Evolutionary conservation across 345 rosid genomes (phyloP).

Genomic region (Populus euphratica): DNA sequence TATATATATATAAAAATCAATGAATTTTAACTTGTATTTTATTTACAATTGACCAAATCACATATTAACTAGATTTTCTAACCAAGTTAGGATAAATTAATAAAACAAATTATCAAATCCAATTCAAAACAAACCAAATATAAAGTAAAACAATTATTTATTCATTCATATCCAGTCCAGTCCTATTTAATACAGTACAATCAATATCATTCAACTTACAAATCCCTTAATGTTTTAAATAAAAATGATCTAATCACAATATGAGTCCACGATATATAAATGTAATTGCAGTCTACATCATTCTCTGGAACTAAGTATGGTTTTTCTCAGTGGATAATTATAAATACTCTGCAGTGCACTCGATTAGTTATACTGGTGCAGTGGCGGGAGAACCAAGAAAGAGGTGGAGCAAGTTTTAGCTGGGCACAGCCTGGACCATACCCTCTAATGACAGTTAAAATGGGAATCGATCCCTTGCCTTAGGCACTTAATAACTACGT

Average conservation of each 20-base stretch:
- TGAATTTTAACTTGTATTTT: no score
- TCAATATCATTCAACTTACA: no score
- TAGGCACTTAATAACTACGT: not conserved
- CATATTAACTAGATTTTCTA: fast-evolving
- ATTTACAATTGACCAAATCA: fast-evolving
- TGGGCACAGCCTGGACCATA: not conserved
- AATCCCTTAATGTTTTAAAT: no score
- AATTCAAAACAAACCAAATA: no score
- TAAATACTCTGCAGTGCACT: not conserved
- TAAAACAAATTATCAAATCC: no score
- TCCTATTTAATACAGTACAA: no score
- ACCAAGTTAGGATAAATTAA: fast-evolving
- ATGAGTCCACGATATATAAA: not conserved
- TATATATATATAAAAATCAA: no score
- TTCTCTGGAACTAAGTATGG: not conserved
- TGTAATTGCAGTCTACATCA: not conserved
- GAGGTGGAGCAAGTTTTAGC: slow-evolving; percentile 1
- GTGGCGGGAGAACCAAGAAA: not conserved
- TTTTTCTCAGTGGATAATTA: not conserved
- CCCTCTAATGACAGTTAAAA: not conserved
- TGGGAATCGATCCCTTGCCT: not conserved
- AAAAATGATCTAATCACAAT: not conserved
- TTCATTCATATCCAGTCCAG: no score
- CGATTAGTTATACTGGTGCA: not conserved
- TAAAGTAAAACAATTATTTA: no score